Conservation (phyloP, 108 stramenopile species). For the Conticribra weissflogii region DNA sequence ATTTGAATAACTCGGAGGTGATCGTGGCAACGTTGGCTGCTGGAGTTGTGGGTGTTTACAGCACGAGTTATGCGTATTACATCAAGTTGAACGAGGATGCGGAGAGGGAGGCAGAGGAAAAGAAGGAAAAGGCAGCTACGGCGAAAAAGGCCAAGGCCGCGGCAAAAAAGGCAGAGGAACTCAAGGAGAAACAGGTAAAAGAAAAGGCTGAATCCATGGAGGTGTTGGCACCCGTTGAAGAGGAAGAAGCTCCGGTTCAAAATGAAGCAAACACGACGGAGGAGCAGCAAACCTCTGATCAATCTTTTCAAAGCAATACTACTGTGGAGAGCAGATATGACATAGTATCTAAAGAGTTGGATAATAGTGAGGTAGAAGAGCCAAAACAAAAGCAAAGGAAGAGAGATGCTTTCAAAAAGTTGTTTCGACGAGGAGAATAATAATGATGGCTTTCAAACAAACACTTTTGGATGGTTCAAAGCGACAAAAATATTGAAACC, state of each 20-base stretch:
- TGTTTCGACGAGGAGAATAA: slow-evolving; percentile 19
- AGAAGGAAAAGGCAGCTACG: slow-evolving; percentile 12
- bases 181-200: background rate
- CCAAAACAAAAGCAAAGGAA: slow-evolving; percentile 13
- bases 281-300: background rate
- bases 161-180: slow-evolving; percentile 9
- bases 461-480: too few species aligned
- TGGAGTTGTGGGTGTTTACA: slow-evolving; percentile 31
- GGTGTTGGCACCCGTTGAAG: background rate
- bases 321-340: background rate
- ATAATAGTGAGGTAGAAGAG: background rate
- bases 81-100: slow-evolving; percentile 26
- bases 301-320: background rate
- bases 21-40: slow-evolving; percentile 2
- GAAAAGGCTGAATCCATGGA: background rate
- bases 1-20: slow-evolving; percentile 36
- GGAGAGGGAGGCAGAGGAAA: slow-evolving; percentile 31
- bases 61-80: slow-evolving; percentile 40
- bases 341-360: too few species aligned
- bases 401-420: slow-evolving; percentile 31
- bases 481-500: too few species aligned
- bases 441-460: too few species aligned
- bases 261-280: background rate
- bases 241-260: background rate
- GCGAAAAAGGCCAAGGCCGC: slow-evolving; percentile 13